Percentiles rank a stretch among this genome's conserved stretches.
These are phyloP conservation scores for Eleusine coracana DNA, from an alignment of 176 grass and related monocot species.

Conservation along the genomic window DNA sequence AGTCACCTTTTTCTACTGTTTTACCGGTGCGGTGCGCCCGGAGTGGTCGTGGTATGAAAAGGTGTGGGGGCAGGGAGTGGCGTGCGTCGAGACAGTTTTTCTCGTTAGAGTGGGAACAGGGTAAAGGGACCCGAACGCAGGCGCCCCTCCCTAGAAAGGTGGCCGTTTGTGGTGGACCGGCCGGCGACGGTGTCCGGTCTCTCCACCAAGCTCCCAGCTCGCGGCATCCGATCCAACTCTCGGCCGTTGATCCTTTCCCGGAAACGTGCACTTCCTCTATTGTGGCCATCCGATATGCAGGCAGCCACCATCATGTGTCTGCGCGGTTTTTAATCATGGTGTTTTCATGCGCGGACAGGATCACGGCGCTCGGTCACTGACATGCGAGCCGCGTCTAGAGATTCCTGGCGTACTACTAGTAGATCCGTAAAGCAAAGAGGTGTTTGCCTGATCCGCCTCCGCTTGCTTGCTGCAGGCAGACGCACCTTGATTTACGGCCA, in stretches of 20 bases:
- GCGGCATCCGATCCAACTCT: background rate
- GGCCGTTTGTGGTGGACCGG: conserved; percentile 39
- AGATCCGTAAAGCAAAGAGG: background rate
- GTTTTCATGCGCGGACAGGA: too few relatives aligned
- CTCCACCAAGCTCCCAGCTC: background rate
- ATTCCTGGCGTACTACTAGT: background rate
- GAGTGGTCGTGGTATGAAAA: background rate
- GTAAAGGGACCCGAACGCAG: conserved; percentile 24
- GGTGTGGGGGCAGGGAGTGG: background rate
- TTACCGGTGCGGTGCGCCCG: conserved; percentile 15
- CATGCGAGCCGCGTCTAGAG: background rate
- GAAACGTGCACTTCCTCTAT: background rate
- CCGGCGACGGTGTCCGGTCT: background rate
- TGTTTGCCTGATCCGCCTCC: background rate
- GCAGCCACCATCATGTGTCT: background rate
- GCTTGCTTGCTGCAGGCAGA: conserved; percentile 46
- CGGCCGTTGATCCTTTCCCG: background rate
- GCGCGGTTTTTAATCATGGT: background rate
- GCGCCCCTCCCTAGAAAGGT: conserved; percentile 11
- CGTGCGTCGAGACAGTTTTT: conserved; percentile 57
- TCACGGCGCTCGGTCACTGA: background rate
- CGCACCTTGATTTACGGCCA: conserved; percentile 50
- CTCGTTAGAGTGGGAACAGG: conserved; percentile 54
- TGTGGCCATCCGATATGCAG: conserved; percentile 18
- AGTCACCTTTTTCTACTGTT: conserved; percentile 4